Evolutionary conservation across 306 rosid genomes (phyloP), one percentile per base, ranked within the genome.

Genomic region (Vicia villosa): DNA sequence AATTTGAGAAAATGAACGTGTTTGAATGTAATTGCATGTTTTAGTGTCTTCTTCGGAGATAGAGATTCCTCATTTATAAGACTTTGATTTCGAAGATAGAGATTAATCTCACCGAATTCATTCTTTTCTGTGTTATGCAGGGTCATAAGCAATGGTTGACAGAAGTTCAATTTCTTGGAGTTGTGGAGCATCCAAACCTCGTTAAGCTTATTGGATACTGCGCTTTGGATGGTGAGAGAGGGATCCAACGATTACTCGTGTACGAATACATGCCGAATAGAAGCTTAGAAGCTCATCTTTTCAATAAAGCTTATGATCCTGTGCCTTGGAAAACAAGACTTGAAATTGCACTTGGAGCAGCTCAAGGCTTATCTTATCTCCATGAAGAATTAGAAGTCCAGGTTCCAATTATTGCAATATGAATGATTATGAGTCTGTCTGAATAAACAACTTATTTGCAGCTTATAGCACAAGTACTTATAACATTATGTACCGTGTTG

Each of bases 91-190:
- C 4, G 12, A 1, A 21, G 24, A n/a, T 69, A 52, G 28, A 69
- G 52, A 52, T 8, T 14, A 38, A 15, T 51, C 10, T 54, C 41
- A 0, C 52, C 17, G 0, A 5, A 5, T 49, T 32, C 34, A 19
- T 19, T 32, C 4, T 7, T 26, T 55, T 38, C 22, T 69, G 26
- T 66, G 32, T 32, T 24, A 37, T 45, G 22, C 57, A 87, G 97
- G 97, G 97, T 42, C 96, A 89, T 65, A 86, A 87, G 74, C 86
- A 92, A 79, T 92, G 97, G 96, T 74, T 85, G 52, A 86, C 95
- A 40, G 97, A 92, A 79, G 91, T 87, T 60, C 90, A 89, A 57
- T 92, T 87, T 87, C 90, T 89, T 17, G 88, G 97, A 12, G 86
- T 92, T 55, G 94, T 92, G 68, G 92, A 89, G 70, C 94, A 89